These are phyloP conservation scores for Endotrypanum monterogeii DNA, from an alignment of 208 protist genomes.

Conservation along the genomic window DNA sequence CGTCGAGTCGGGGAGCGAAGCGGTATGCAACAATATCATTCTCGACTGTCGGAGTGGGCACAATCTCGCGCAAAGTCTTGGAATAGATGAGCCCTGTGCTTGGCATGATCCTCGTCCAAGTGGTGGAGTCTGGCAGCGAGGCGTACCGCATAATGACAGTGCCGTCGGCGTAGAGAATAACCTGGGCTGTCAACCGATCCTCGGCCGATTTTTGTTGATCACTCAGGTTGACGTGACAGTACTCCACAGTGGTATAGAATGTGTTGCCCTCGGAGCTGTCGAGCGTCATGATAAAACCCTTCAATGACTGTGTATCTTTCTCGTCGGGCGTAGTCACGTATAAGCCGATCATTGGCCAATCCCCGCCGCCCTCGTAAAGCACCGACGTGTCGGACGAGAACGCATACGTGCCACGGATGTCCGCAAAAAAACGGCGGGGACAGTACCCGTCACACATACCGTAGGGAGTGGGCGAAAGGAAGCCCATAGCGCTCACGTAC, in stretches of 20 bases:
- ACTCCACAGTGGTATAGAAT: constrained; percentile 17
- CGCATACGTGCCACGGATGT: constrained; percentile 21
- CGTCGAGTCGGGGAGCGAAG: constrained; percentile 22
- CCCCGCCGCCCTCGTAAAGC: constrained; percentile 26
- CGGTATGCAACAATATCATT: constrained; percentile 31
- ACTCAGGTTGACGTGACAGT: constrained; percentile 12
- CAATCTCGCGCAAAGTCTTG: constrained; percentile 19
- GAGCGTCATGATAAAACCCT: not conserved
- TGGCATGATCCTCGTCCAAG: not conserved
- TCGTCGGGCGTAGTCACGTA: constrained; percentile 13
- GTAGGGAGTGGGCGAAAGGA: constrained; percentile 35
- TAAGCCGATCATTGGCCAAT: constrained; percentile 49
- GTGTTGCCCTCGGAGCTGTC: not conserved
- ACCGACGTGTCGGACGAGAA: constrained; percentile 9
- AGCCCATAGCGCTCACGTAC: constrained; percentile 36
- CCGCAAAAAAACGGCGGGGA: constrained; percentile 10
- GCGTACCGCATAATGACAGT: constrained; percentile 56
- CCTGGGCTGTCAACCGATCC: constrained; percentile 43
- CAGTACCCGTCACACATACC: constrained; percentile 43
- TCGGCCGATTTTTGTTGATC: not conserved
- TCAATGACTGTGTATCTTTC: constrained; percentile 6
- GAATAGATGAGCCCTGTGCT: constrained; percentile 25
- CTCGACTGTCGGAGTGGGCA: constrained; percentile 17
- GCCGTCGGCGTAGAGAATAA: constrained; percentile 41
- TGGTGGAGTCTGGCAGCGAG: constrained; percentile 16